Base-by-base conservation (phyloP, 2,329 filamentous ascomycete species). In the Apiospora marii region DNA sequence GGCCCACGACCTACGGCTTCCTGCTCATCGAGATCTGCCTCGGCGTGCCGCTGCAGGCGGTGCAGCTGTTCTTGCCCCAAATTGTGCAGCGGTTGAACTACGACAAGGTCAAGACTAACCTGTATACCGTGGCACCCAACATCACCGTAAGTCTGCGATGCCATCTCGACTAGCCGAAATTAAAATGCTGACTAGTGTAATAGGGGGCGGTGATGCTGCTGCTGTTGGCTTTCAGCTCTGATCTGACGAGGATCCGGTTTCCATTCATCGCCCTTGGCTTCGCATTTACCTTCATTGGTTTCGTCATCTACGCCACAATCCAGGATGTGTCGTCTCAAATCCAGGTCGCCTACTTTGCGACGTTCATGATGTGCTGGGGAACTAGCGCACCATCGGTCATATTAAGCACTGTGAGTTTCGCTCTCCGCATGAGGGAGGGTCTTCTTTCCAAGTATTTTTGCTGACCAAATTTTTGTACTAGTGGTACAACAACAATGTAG, bases 401-500 rank as follows among this genome's bases (percentile, higher is more conserved):
- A 16, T 84, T 92, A 22, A 81, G 80, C 69, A 82, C 81, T 14
- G 80, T 81, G 75, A 75, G 79, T 75, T 46, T 3, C 46, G 7
- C 19, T 16, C 24, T 27, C 34, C 30, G n/a, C 4, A 19, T 27
- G 37, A 37, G 5, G 37, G 37, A n/a, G n/a, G n/a, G n/a, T 7
- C 37, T 37, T 37, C 37, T 5, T 67, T 19, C 14, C 16, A 64
- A 30, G 30, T 51, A 3, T 34, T 13, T 72, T 77, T 24, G 46
- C n/a, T 41, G 8, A 34, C 49, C 12, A 22, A 30, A 1, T 10
- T 22, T 16, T 2, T 2, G 4, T 1, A 1, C 8, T 58, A 80
- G 78, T 92, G 91, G 91, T 95, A 94, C 83, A 95, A 94, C 83
- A 95, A 95, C 85, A 96, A 96, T 79, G 89, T 94, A 72, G 92